These are phyloP conservation scores for Thraustochytrium striatum DNA, from an alignment of 352 stramenopile genomes.

Conservation along the genomic window DNA sequence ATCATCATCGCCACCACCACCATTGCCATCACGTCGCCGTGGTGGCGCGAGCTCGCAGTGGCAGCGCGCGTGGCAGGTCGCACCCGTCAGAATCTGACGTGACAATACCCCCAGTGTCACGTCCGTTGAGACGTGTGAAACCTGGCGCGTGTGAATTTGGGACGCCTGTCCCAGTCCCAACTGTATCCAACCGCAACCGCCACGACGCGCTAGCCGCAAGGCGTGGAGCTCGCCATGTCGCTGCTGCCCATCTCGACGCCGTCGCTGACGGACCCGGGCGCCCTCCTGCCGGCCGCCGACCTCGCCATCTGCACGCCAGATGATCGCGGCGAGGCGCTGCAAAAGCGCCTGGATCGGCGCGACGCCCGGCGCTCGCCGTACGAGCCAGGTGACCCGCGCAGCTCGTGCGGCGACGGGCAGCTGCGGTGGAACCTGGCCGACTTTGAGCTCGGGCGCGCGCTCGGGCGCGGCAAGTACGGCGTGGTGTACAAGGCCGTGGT, in stretches of 20 bases:
- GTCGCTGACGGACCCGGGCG: not conserved
- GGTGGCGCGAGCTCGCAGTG: slow-evolving; percentile 63
- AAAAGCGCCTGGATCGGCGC: no score
- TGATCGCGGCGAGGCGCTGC: no score
- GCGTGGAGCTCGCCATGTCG: not conserved
- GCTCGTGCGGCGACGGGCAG: slow-evolving; percentile 4
- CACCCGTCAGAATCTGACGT: slow-evolving; percentile 64
- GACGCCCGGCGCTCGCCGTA: no score
- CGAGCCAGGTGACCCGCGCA: no score
- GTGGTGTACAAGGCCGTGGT: slow-evolving; percentile 95
- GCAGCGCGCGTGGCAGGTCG: slow-evolving; percentile 61
- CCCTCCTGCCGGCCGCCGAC: not conserved
- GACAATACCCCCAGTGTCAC: no score
- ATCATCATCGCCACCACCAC: no score
- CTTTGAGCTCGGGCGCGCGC: slow-evolving; percentile 98
- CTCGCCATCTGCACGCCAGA: no score
- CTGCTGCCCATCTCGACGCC: not conserved
- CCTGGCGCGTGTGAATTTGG: slow-evolving; percentile 47
- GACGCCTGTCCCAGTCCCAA: not conserved
- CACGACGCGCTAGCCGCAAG: not conserved
- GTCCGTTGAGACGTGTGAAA: no score
- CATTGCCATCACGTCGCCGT: no score
- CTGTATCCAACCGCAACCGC: not conserved
- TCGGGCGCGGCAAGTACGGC: slow-evolving; percentile 91
- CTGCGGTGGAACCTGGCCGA: slow-evolving; percentile 62